Conservation (phyloP, 176 grass and related monocot genomes). For the Musa troglodytarum region DNA sequence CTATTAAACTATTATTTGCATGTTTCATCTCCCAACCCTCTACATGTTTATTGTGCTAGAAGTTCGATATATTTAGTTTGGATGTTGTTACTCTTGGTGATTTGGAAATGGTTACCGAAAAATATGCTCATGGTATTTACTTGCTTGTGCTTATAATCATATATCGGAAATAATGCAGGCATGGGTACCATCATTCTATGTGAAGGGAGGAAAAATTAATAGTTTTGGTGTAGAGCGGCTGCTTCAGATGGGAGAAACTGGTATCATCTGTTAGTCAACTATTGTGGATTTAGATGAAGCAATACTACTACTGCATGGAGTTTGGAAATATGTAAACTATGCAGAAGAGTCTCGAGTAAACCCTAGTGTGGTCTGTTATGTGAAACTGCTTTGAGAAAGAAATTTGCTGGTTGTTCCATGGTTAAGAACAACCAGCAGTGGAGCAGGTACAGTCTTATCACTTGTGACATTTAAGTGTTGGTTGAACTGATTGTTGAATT, state of each 20-base stretch:
- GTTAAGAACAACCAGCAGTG: too few relatives aligned
- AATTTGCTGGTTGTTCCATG: too few relatives aligned
- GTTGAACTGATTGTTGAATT: too few relatives aligned
- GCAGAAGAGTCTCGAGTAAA: too few relatives aligned
- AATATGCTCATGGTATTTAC: background rate
- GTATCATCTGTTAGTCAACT: background rate
- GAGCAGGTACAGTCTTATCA: too few relatives aligned
- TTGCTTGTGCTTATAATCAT: background rate
- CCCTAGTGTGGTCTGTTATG: too few relatives aligned
- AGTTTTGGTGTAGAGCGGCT: background rate
- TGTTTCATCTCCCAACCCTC: background rate
- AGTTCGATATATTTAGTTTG: background rate
- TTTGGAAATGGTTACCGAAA: background rate
- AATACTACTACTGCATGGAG: too few relatives aligned
- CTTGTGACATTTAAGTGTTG: too few relatives aligned
- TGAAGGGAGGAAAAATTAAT: constrained; percentile 87
- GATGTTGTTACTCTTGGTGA: background rate
- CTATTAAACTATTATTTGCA: background rate
- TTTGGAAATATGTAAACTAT: too few relatives aligned
- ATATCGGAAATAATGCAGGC: constrained; percentile 27
- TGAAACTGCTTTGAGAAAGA: too few relatives aligned
- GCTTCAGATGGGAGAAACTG: background rate
- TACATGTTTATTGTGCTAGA: background rate
- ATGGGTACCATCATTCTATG: constrained; percentile 78
- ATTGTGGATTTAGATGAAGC: too few relatives aligned